These are phyloP conservation scores for Henckelia pumila DNA, from an alignment of 257 asterid genomes.

Conservation along the genomic window DNA sequence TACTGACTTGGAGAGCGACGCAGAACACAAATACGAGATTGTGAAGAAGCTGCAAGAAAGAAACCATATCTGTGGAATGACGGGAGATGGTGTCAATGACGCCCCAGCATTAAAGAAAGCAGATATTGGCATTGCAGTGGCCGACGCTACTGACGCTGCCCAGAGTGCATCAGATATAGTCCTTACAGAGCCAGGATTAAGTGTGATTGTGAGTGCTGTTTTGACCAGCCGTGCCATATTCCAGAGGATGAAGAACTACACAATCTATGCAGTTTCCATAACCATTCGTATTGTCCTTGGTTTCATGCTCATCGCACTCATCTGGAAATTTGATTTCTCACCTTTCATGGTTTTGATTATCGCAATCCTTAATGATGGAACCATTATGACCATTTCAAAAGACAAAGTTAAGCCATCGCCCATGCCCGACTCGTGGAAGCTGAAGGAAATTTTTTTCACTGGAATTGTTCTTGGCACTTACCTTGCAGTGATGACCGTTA, in stretches of 20 bases:
- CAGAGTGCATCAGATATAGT: conserved; percentile 55
- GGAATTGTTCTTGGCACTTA: conserved; percentile 62
- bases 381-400: conserved; percentile 61
- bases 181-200: conserved; percentile 52
- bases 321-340: conserved; percentile 65
- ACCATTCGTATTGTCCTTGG: conserved; percentile 61
- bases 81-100: conserved; percentile 67
- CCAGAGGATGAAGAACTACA: conserved; percentile 68
- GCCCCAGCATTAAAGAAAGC: conserved; percentile 61
- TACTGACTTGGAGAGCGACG: conserved; percentile 12
- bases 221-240: conserved; percentile 55
- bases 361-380: conserved; percentile 62
- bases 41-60: conserved; percentile 59
- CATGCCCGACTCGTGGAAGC: conserved; percentile 60
- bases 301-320: conserved; percentile 54
- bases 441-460: conserved; percentile 60
- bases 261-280: conserved; percentile 61
- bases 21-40: conserved; percentile 58
- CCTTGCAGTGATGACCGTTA: conserved; percentile 55
- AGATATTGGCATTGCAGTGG: conserved; percentile 59
- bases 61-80: conserved; percentile 60
- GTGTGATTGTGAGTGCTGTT: conserved; percentile 55
- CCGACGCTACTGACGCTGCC: conserved; percentile 63
- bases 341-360: conserved; percentile 68
- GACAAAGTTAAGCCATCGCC: conserved; percentile 65